Conservation (phyloP, 495 filamentous ascomycete species). For the Annulohypoxylon bovei region DNA sequence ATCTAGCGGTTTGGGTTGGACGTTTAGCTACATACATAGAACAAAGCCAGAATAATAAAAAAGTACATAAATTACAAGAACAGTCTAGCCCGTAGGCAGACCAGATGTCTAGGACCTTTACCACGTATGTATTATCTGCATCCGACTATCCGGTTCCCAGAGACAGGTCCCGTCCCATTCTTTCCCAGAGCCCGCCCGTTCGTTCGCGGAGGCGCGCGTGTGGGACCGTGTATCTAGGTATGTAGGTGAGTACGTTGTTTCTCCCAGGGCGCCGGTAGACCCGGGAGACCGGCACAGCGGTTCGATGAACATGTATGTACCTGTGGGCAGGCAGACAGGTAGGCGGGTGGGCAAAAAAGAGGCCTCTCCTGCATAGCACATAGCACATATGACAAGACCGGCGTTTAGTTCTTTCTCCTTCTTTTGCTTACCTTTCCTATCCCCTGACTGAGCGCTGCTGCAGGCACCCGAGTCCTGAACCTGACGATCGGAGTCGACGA, state of each 20-base stretch:
- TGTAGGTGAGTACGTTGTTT: not conserved
- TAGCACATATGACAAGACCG: not conserved
- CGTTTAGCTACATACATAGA: too few relatives aligned
- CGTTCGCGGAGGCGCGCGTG: not conserved
- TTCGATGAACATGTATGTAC: not conserved
- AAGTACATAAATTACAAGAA: not conserved
- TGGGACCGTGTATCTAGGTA: not conserved
- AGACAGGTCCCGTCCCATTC: not conserved
- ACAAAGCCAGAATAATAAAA: not conserved
- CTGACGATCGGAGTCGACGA: slow-evolving; percentile 36
- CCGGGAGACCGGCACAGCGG: slow-evolving; percentile 21
- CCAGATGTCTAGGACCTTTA: not conserved
- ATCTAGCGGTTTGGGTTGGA: too few relatives aligned
- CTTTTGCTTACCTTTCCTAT: not conserved
- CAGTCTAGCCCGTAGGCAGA: not conserved
- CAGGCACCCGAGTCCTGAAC: slow-evolving; percentile 13
- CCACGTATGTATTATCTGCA: not conserved
- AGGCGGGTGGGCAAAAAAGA: not conserved
- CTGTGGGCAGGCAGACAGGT: not conserved
- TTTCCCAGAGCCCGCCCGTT: not conserved
- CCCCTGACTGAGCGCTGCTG: not conserved
- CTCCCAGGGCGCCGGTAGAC: slow-evolving; percentile 31
- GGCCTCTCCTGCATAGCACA: not conserved
- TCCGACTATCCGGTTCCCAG: not conserved
- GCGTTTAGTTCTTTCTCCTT: not conserved